These are phyloP conservation scores for Sporisorium graminicola DNA, from an alignment of 1,284 basidiomycete genomes.

Conservation along the genomic window DNA sequence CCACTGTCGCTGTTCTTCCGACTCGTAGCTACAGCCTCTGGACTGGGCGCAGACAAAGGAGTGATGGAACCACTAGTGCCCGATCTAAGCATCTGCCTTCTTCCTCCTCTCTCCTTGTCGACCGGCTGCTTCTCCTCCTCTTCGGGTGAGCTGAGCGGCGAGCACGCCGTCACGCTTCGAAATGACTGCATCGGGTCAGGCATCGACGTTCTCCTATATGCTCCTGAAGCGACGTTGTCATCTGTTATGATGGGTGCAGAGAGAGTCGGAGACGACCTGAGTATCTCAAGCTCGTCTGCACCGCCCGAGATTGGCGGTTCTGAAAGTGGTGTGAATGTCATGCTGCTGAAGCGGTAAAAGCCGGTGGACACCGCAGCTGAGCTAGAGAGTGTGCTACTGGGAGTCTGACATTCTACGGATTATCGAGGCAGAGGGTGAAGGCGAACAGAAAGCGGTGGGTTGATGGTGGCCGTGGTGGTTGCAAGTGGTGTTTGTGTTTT, in stretches of 20 bases:
- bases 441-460: not conserved
- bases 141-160: slow-evolving; percentile 33
- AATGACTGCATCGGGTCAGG: slow-evolving; percentile 15
- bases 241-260: slow-evolving; percentile 21
- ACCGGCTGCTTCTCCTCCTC: slow-evolving; percentile 4
- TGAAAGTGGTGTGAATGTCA: not conserved
- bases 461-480: not conserved
- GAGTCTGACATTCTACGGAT: not conserved
- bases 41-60: slow-evolving; percentile 8
- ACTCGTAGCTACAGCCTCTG: slow-evolving; percentile 1
- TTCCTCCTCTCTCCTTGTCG: slow-evolving; percentile 15
- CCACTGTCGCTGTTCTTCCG: slow-evolving; percentile 12
- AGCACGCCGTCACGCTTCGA: slow-evolving; percentile 30
- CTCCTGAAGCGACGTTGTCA: slow-evolving; percentile 25
- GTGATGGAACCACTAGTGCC: slow-evolving; percentile 45
- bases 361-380: not conserved
- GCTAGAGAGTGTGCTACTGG: not conserved
- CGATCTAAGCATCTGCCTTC: slow-evolving; percentile 30
- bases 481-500: not conserved
- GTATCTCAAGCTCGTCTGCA: slow-evolving; percentile 22
- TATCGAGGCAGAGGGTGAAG: no score
- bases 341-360: not conserved
- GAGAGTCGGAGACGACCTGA: slow-evolving; percentile 10
- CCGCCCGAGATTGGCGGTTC: not conserved
- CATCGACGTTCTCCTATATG: slow-evolving; percentile 28